Evolutionary conservation across 2,329 filamentous ascomycete species (phyloP).

Genomic region (Fusarium odoratissimum): DNA sequence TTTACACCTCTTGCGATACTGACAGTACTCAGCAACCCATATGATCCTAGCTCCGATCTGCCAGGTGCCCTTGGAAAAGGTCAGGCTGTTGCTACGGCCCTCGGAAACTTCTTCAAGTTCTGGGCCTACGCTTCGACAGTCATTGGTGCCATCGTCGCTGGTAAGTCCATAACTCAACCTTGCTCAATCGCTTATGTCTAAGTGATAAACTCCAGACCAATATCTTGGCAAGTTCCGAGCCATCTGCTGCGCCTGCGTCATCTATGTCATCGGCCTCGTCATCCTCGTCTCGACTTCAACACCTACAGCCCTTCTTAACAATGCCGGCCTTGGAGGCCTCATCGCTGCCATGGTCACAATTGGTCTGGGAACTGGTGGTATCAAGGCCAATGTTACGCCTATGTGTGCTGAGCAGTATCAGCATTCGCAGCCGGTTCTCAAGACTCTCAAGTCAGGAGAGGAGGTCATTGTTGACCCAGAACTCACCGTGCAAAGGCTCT

Average conservation of each 20-base stretch:
- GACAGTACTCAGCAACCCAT: neutral
- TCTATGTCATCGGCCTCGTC: neutral
- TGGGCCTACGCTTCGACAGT: conserved; percentile 10
- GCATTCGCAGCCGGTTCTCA: neutral
- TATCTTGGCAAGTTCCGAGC: conserved; percentile 5
- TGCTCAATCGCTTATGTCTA: no score
- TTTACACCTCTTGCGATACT: neutral
- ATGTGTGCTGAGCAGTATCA: conserved; percentile 16
- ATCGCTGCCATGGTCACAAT: neutral
- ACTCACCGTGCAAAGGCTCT: neutral
- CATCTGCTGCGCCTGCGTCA: neutral
- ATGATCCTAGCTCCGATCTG: neutral
- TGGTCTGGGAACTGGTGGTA: neutral
- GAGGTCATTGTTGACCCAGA: conserved; percentile 4
- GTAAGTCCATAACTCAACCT: neutral
- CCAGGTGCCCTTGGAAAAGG: conserved; percentile 1
- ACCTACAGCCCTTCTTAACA: neutral
- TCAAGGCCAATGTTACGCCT: neutral
- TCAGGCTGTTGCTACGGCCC: neutral
- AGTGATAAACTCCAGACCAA: neutral
- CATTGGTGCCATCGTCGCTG: neutral
- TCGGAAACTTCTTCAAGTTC: conserved; percentile 15
- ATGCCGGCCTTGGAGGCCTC: neutral
- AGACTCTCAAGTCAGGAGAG: conserved; percentile 6
- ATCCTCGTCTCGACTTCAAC: conserved; percentile 7